Evolutionary conservation across 345 rosid genomes (phyloP), one percentile per base, ranked within the genome.

Genomic region (Clarkia xantiana): DNA sequence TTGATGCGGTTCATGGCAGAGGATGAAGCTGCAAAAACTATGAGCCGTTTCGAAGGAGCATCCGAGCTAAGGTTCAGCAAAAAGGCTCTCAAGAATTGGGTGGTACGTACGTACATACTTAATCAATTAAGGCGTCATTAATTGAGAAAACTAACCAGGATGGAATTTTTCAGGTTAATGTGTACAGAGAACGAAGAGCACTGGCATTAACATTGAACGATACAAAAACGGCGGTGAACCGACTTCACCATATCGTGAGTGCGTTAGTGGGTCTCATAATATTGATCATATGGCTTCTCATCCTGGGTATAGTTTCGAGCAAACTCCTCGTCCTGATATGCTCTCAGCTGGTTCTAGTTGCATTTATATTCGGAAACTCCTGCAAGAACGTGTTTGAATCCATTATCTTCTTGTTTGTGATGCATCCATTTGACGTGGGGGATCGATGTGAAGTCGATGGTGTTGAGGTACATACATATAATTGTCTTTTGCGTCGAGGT

Each of bases 391-490:
- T 58, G 41, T 74, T 74, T 18, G 73, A 74, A 51, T 60, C 70
- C 1, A 59, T 69, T 22, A 70, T 74, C 46, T 74, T 74, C 72
- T 51, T 74, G 54, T 74, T 74, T 58, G 51, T 69, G 40, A 67
- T 69, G 48, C 78, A 73, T 38, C 78, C 78, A 1, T 73, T 66
- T 49, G 79, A 74, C 5, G 75, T 74, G 0, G 79, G 79, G 3
- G 79, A 74, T 50, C 54, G 73, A 14, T 74, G 79, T 18, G 75
- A 70, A 55, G 38, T 74, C 0, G 75, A 74, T 45, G 70, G 70
- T 19, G 59, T 52, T 9, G 61, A 67, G 79, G 75, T 74, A 23
- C 6, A 63, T 10, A 29, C 0, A 29, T 29, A 29, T 29, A 7
- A 29, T 1, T 3, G 36, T 2, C 7, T 29, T 29, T 29, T 13